These are phyloP conservation scores for Arachis monticola DNA, from an alignment of 331 rosid genomes.

Conservation along the genomic window DNA sequence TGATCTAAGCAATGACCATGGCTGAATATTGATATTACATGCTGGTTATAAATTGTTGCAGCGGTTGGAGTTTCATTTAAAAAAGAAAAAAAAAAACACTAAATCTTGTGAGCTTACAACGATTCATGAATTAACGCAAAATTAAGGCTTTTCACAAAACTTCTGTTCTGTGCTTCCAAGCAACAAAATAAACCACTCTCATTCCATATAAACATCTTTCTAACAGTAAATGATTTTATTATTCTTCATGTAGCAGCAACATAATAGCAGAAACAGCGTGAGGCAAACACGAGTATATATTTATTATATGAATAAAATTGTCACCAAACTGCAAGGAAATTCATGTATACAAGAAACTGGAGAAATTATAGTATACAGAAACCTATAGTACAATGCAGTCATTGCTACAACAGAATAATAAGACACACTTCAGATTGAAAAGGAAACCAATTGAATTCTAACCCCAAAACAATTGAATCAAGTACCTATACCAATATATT, in stretches of 20 bases:
- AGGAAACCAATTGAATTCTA: slow-evolving; percentile 12
- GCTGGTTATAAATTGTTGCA: no score
- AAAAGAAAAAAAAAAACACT: no score
- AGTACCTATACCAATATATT: not conserved
- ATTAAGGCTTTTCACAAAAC: no score
- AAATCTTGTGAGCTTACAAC: no score
- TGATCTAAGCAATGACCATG: no score
- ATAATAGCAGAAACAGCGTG: slow-evolving; percentile 5
- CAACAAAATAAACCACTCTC: not conserved
- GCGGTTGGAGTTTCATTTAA: no score
- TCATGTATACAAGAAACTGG: slow-evolving; percentile 19
- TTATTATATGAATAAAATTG: slow-evolving; percentile 13
- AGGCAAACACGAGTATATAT: not conserved
- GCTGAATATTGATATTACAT: no score
- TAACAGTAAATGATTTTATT: not conserved
- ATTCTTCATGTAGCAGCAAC: slow-evolving; percentile 15
- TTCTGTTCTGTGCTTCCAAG: not conserved
- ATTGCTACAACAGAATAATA: slow-evolving; percentile 15
- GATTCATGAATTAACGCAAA: no score
- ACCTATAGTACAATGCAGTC: slow-evolving; percentile 18
- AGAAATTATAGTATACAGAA: slow-evolving; percentile 17
- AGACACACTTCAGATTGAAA: slow-evolving; percentile 13
- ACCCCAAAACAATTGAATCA: slow-evolving; percentile 23
- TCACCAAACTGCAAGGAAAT: slow-evolving; percentile 19
- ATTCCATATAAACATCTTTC: slow-evolving; percentile 12